These are phyloP conservation scores for Lasiosphaeris hirsuta DNA, from an alignment of 495 filamentous ascomycete genomes.

Conservation along the genomic window DNA sequence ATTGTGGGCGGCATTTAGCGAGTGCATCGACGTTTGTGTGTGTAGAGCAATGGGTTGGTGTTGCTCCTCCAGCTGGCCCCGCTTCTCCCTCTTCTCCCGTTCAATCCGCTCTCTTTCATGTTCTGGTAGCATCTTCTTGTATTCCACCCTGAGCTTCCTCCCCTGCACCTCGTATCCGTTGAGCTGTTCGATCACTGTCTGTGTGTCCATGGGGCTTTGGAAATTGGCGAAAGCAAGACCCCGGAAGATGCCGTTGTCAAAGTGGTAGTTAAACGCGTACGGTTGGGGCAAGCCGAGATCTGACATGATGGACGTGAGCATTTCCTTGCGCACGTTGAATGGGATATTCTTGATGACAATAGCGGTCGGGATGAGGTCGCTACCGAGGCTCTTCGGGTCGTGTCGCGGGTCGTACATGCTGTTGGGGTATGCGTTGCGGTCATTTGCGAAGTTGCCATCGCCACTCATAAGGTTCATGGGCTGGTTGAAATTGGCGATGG, in stretches of 20 bases:
- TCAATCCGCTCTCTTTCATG: constrained; percentile 95
- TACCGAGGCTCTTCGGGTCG: constrained; percentile 34
- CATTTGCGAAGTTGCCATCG: constrained; percentile 24
- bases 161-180: constrained; percentile 96
- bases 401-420: constrained; percentile 34
- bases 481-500: constrained; percentile 22
- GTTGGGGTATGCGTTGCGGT: constrained; percentile 27
- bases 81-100: constrained; percentile 92
- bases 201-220: constrained; percentile 90
- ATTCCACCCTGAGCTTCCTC: constrained; percentile 90
- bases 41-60: constrained; percentile 73
- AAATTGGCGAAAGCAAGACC: constrained; percentile 98
- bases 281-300: constrained; percentile 85
- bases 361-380: constrained; percentile 90
- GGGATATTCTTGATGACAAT: constrained; percentile 99
- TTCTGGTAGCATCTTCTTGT: constrained; percentile 98
- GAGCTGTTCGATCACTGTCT: constrained; percentile 80
- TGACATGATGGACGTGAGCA: constrained; percentile 87
- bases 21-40: constrained; percentile 79
- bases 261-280: constrained; percentile 99
- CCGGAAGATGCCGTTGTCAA: constrained; percentile 96
- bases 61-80: constrained; percentile 95
- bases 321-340: constrained; percentile 96
- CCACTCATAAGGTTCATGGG: constrained; percentile 31
- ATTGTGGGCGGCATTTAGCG: constrained; percentile 56